Evolutionary conservation across 805 yeast genomes (phyloP).

Genomic region (Metschnikowia hibisci): DNA sequence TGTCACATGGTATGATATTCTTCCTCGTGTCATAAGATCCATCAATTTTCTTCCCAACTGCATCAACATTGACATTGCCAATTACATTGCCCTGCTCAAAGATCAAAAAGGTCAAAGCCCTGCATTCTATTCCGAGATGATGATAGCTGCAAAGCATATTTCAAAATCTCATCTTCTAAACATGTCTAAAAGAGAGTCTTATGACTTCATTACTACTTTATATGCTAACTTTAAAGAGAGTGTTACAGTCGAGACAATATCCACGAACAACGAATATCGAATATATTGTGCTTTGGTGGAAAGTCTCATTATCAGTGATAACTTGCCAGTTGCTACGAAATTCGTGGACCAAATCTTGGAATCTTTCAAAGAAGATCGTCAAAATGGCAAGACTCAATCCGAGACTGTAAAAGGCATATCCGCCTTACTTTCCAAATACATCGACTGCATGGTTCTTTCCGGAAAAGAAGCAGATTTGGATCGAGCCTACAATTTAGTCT

Average conservation of each 20-base stretch:
- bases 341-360: conserved; percentile 53
- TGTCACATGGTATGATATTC: conserved; percentile 28
- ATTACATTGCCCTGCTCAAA: conserved; percentile 24
- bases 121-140: conserved; percentile 34
- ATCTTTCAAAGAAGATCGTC: conserved; percentile 32
- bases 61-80: conserved; percentile 19
- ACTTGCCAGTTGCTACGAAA: conserved; percentile 48
- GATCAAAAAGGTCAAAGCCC: conserved; percentile 24
- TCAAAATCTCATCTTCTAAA: conserved; percentile 16
- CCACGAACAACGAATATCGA: conserved; percentile 38
- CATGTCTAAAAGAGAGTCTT: conserved; percentile 17
- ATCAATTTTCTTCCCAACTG: conserved; percentile 28
- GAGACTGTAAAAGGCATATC: conserved; percentile 26
- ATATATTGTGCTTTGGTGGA: conserved; percentile 52
- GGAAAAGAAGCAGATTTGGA: conserved; percentile 16
- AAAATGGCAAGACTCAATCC: conserved; percentile 15
- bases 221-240: conserved; percentile 31
- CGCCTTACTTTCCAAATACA: conserved; percentile 41
- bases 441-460: conserved; percentile 32
- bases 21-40: conserved; percentile 35
- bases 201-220: conserved; percentile 25
- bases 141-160: conserved; percentile 28
- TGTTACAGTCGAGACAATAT: neutral
- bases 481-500: conserved; percentile 24
- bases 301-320: conserved; percentile 49